A percentile compares a stretch with the other conserved stretches of the same genome.
Conservation (phyloP, 768 basidiomycete species). For the Lentinula edodes region DNA sequence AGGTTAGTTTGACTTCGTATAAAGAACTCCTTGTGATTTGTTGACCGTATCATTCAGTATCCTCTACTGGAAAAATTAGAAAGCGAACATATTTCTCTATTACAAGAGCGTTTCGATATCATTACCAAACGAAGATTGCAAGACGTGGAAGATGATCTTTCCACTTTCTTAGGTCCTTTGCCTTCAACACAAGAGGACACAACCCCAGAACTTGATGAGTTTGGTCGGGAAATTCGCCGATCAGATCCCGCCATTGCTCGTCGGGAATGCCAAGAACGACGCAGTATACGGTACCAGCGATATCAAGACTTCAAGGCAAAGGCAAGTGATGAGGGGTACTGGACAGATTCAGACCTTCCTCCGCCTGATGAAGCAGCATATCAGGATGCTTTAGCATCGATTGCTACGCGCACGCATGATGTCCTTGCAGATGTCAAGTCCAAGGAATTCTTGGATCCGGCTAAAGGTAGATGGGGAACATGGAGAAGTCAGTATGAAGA, state of each 20-base stretch:
- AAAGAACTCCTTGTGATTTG: background rate
- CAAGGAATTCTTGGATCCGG: slow-evolving; percentile 79
- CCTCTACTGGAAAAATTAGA: slow-evolving; percentile 76
- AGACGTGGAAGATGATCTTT: slow-evolving; percentile 81
- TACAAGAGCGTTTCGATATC: slow-evolving; percentile 72
- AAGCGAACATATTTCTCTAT: slow-evolving; percentile 63
- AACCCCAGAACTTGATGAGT: slow-evolving; percentile 45
- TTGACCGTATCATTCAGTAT: slow-evolving; percentile 41
- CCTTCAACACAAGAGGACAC: slow-evolving; percentile 19
- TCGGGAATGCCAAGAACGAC: slow-evolving; percentile 53
- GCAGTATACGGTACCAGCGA: slow-evolving; percentile 37
- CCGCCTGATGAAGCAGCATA: slow-evolving; percentile 70
- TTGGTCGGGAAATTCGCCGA: slow-evolving; percentile 46
- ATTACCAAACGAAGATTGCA: slow-evolving; percentile 56
- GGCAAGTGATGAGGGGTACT: slow-evolving; percentile 73
- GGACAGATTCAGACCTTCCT: slow-evolving; percentile 74
- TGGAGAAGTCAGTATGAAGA: slow-evolving; percentile 80
- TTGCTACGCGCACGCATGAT: slow-evolving; percentile 44
- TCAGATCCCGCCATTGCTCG: slow-evolving; percentile 40
- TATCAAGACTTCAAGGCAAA: slow-evolving; percentile 2
- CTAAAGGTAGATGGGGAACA: slow-evolving; percentile 53
- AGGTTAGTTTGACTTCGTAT: slow-evolving; percentile 40
- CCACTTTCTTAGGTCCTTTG: slow-evolving; percentile 57
- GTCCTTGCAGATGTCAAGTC: slow-evolving; percentile 80
- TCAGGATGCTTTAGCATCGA: slow-evolving; percentile 47